These are phyloP conservation scores for Biscutella laevigata DNA, from an alignment of 441 rosid genomes.

Conservation along the genomic window DNA sequence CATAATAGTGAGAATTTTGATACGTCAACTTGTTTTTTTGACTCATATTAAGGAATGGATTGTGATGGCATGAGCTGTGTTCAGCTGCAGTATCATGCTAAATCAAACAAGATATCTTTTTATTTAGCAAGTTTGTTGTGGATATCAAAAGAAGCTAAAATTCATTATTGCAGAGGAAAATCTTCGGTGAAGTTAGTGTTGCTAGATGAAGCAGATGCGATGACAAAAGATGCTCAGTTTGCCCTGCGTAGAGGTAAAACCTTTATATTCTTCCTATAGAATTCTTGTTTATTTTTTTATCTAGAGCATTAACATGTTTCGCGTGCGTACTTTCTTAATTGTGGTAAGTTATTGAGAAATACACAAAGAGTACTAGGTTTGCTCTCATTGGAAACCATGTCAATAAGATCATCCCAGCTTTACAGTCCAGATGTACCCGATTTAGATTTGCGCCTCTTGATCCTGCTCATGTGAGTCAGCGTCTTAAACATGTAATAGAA, in stretches of 20 bases:
- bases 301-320: constrained; percentile 8
- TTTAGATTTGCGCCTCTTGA: constrained; percentile 96
- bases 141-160: neutral
- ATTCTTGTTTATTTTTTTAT: neutral
- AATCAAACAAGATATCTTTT: neutral
- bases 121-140: neutral
- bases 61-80: neutral
- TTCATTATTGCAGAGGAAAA: constrained; percentile 53
- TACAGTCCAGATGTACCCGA: constrained; percentile 93
- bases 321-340: constrained; percentile 4
- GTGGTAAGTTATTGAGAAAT: constrained; percentile 80
- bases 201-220: constrained; percentile 96
- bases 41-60: neutral
- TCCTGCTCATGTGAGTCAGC: constrained; percentile 53
- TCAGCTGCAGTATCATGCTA: neutral
- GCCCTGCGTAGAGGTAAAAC: constrained; percentile 86
- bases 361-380: constrained; percentile 89
- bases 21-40: neutral
- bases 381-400: constrained; percentile 91
- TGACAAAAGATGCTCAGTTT: constrained; percentile 99
- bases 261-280: neutral
- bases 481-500: constrained; percentile 73
- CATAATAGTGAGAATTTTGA: neutral
- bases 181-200: constrained; percentile 74
- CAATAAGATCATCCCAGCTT: constrained; percentile 94